Evolutionary conservation across 352 stramenopile species (phyloP).

Genomic region (Pythium sukuiense): DNA sequence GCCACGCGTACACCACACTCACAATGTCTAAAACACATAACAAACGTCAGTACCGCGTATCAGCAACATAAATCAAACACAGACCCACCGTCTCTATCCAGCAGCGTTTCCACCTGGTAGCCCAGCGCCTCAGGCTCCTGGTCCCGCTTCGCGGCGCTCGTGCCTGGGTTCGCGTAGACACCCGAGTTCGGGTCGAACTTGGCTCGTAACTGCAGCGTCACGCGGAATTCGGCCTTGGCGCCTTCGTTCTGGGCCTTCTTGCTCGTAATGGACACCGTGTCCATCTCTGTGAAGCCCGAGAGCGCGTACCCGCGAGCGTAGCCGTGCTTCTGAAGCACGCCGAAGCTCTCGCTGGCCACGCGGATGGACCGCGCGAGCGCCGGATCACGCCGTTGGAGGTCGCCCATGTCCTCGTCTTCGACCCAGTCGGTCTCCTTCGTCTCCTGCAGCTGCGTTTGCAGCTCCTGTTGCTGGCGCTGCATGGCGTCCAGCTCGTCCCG

Average conservation of each 20-base stretch:
- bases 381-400: conserved; percentile 46
- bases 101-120: conserved; percentile 35
- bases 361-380: conserved; percentile 49
- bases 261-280: conserved; percentile 27
- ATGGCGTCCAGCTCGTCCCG: conserved; percentile 27
- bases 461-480: conserved; percentile 26
- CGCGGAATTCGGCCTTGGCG: conserved; percentile 38
- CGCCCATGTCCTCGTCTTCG: conserved; percentile 33
- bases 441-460: conserved; percentile 28
- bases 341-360: conserved; percentile 45
- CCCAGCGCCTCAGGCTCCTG: conserved; percentile 20
- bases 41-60: neutral
- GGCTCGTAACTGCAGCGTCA: conserved; percentile 49
- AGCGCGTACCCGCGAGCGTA: conserved; percentile 58
- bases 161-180: conserved; percentile 26
- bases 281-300: conserved; percentile 56
- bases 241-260: conserved; percentile 32
- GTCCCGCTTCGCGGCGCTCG: conserved; percentile 29
- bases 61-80: neutral
- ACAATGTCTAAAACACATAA: conserved; percentile 39
- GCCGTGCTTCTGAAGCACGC: conserved; percentile 54
- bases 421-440: conserved; percentile 27
- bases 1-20: conserved; percentile 61
- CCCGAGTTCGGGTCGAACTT: conserved; percentile 24
- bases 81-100: conserved; percentile 31